These are phyloP conservation scores for Stagonosporopsis tanaceti DNA, from an alignment of 2,329 filamentous ascomycete species.

Conservation along the genomic window DNA sequence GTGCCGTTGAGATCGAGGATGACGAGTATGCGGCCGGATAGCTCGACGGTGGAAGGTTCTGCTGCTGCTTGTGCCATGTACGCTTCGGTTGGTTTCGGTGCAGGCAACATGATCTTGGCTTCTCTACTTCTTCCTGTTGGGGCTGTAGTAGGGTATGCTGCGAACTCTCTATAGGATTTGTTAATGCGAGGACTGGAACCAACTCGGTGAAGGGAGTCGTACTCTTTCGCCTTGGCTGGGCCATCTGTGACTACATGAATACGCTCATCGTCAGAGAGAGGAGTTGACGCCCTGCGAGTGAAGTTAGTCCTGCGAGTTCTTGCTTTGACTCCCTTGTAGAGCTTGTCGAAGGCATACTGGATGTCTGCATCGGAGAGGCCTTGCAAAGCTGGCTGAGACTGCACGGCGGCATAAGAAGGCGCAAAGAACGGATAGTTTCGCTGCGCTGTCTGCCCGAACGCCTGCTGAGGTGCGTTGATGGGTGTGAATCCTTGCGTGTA, in stretches of 20 bases:
- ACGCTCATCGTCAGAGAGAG: slow-evolving; percentile 13
- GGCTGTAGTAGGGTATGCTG: slow-evolving; percentile 5
- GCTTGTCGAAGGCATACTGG: slow-evolving; percentile 33
- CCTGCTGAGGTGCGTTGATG: slow-evolving; percentile 19
- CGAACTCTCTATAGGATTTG: slow-evolving; percentile 28
- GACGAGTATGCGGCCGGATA: slow-evolving; percentile 74
- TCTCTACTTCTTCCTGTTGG: slow-evolving; percentile 28
- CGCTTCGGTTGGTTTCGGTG: slow-evolving; percentile 66
- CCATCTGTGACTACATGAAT: slow-evolving; percentile 3
- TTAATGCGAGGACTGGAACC: slow-evolving; percentile 28
- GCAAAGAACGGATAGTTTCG: slow-evolving; percentile 24
- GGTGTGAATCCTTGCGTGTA: slow-evolving; percentile 17
- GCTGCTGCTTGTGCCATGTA: slow-evolving; percentile 68
- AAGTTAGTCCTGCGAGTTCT: slow-evolving; percentile 27
- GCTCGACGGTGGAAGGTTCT: slow-evolving; percentile 38
- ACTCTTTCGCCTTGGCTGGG: slow-evolving; percentile 28
- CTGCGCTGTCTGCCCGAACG: slow-evolving; percentile 20
- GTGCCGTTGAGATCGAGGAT: slow-evolving; percentile 95
- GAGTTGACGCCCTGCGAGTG: slow-evolving; percentile 26
- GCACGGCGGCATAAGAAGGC: slow-evolving; percentile 22
- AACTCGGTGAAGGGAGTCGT: slow-evolving; percentile 25
- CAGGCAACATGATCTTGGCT: slow-evolving; percentile 48
- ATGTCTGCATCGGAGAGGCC: slow-evolving; percentile 25
- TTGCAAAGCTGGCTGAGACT: slow-evolving; percentile 21
- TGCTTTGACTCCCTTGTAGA: slow-evolving; percentile 18